Evolutionary conservation across 768 basidiomycete species (phyloP), one percentile per base, ranked within the genome.

Genomic region (Phanerodontia chrysosporium): DNA sequence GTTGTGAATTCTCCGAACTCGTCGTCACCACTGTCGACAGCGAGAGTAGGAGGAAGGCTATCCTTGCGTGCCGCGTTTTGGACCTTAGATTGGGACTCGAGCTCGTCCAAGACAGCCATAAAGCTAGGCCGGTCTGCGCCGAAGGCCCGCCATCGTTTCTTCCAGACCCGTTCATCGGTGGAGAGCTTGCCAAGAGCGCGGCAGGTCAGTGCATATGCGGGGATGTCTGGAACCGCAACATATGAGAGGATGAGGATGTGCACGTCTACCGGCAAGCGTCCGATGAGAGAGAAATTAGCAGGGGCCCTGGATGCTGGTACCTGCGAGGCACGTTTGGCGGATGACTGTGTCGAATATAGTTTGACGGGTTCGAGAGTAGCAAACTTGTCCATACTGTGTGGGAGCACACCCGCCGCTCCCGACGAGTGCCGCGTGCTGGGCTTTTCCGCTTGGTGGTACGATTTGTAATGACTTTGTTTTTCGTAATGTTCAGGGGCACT

Each of bases 1-100:
- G 68, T 80, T 79, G 88, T 81, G 68, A 94, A 92, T 67, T 95
- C 93, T 3, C 93, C 95, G 73, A 96, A 96, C 25, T 93, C 92
- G 25, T 48, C 46, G 65, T 95, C 92, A 44, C 76, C 71, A 39
- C 84, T 83, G 54, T 80, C 75, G 16, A 86, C 83, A 10, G 79
- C 65, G 28, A 88, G 80, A 1, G 82, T 84, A 1, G 89, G 83
- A 18, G 88, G 85, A 12, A 78, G 80, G 16, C 73, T 75, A 0
- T 78, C 74, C 48, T 78, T 73, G 14, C 73, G 69, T 6, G 66
- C 73, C 1, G 70, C 66, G 29, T 66, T 70, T 61, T 76, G 76
- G 18, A 78, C 76, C 27, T 74, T 73, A 48, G 72, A 68, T 59
- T 73, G 74, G 12, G 71, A 66, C 70, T 91, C 86, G 27, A 91